A percentile compares a stretch with the other conserved stretches of the same genome.
Conservation (phyloP, 495 filamentous ascomycete species). For the Astrocystis sublimbata region DNA sequence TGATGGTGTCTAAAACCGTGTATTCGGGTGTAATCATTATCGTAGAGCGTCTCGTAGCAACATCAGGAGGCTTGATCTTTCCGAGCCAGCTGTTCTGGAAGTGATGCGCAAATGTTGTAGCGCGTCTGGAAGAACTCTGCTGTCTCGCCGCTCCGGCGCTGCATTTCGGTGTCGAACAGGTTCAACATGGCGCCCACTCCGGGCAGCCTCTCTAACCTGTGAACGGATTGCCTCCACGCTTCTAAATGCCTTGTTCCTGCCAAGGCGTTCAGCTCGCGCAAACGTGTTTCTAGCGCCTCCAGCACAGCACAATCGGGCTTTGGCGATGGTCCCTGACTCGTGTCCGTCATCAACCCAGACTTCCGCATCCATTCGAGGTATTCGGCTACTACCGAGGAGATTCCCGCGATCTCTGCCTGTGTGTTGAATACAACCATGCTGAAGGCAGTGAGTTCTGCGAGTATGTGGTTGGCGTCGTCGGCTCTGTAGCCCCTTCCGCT, state of each 20-base stretch:
- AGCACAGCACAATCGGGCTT: constrained; percentile 10
- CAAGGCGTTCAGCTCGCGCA: constrained; percentile 17
- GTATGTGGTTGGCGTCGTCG: constrained; percentile 20
- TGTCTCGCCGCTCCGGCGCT: constrained; percentile 18
- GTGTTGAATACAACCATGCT: constrained; percentile 20
- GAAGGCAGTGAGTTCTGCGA: constrained; percentile 20
- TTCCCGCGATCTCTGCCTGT: constrained; percentile 20
- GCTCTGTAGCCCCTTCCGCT: constrained; percentile 2
- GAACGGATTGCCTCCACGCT: constrained; percentile 16
- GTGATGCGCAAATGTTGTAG: constrained; percentile 13
- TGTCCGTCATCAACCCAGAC: not conserved
- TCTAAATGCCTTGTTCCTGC: constrained; percentile 15
- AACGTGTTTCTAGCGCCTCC: constrained; percentile 15
- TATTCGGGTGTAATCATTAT: constrained; percentile 7
- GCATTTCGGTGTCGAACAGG: constrained; percentile 19
- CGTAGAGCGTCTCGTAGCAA: not conserved
- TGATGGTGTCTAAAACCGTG: not conserved
- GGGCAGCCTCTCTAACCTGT: constrained; percentile 9
- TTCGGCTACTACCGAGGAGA: constrained; percentile 20
- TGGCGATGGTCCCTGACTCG: not conserved
- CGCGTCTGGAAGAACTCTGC: constrained; percentile 17
- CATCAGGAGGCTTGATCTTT: not conserved
- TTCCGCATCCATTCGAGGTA: constrained; percentile 22
- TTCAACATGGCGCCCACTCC: constrained; percentile 22
- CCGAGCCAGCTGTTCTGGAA: constrained; percentile 10